Conservation (phyloP, 441 rosid species). For the Corymbia calophylla region DNA sequence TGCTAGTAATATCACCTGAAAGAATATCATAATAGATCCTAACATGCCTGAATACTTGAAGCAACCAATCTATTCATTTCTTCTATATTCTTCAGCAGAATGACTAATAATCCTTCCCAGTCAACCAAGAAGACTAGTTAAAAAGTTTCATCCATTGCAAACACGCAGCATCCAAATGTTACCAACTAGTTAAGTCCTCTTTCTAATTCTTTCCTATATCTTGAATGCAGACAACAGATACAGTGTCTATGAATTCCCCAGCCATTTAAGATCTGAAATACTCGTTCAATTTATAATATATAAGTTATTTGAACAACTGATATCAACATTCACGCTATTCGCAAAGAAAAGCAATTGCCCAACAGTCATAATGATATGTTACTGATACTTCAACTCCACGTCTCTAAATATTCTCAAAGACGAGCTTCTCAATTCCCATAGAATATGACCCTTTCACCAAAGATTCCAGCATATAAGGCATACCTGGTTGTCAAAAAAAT, state of each 20-base stretch:
- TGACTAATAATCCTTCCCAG: not conserved
- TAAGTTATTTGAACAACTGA: not conserved
- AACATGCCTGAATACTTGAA: not conserved
- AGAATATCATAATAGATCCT: not conserved
- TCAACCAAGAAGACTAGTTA: not conserved
- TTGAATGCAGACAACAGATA: not conserved
- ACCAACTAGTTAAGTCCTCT: not conserved
- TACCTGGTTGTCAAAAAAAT: not conserved
- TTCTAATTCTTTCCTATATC: not conserved
- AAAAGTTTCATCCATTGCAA: not conserved
- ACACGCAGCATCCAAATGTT: not conserved
- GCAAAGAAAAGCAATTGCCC: not conserved
- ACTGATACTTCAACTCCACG: not conserved
- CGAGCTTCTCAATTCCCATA: not conserved
- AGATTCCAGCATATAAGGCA: not conserved
- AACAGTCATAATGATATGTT: not conserved
- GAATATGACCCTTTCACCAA: not conserved
- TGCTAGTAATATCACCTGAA: not conserved
- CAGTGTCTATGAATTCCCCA: not conserved
- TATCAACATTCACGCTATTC: not conserved
- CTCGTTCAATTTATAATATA: not conserved
- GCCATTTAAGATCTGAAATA: not conserved
- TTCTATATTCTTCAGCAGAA: not conserved
- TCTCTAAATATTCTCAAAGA: not conserved
- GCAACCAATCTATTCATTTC: not conserved